Evolutionary conservation across 1,139 yeast species (phyloP).

Genomic region (Martiniozyma asiatica): DNA sequence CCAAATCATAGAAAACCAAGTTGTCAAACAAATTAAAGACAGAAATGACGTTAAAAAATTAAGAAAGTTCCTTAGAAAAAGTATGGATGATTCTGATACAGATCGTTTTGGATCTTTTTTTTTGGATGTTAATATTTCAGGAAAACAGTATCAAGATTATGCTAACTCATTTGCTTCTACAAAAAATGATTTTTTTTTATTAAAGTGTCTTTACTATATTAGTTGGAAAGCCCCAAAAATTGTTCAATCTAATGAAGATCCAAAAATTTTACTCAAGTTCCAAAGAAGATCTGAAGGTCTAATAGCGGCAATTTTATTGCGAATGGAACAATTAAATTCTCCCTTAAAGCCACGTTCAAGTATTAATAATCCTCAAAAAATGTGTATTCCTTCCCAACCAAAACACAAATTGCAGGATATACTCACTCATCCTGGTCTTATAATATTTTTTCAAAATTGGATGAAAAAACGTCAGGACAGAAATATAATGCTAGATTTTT

Average conservation of each 20-base stretch:
- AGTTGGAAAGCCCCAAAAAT: slow-evolving; percentile 3
- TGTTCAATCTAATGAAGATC: slow-evolving; percentile 1
- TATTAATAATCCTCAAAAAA: too few species aligned
- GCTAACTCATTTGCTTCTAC: slow-evolving; percentile 1
- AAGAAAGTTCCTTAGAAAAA: slow-evolving; percentile 27
- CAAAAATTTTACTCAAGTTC: slow-evolving; percentile 1
- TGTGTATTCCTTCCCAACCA: background rate
- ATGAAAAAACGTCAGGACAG: slow-evolving; percentile 36
- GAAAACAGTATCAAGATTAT: slow-evolving; percentile 1
- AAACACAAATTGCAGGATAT: slow-evolving; percentile 27
- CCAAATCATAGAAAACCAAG: slow-evolving; percentile 42
- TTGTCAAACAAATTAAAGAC: slow-evolving; percentile 61
- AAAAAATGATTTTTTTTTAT: slow-evolving; percentile 1
- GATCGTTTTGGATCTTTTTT: slow-evolving; percentile 1
- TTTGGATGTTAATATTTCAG: background rate
- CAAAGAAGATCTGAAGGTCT: slow-evolving; percentile 3
- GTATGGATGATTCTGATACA: background rate
- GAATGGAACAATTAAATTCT: background rate
- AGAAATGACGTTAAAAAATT: slow-evolving; percentile 65
- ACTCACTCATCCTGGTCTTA: slow-evolving; percentile 33
- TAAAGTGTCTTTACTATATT: slow-evolving; percentile 2
- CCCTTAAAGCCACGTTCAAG: too few species aligned
- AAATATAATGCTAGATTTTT: slow-evolving; percentile 40
- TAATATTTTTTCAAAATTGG: slow-evolving; percentile 42
- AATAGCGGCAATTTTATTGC: background rate